Conservation (phyloP, 306 rosid genomes). For the Lupinus albus region DNA sequence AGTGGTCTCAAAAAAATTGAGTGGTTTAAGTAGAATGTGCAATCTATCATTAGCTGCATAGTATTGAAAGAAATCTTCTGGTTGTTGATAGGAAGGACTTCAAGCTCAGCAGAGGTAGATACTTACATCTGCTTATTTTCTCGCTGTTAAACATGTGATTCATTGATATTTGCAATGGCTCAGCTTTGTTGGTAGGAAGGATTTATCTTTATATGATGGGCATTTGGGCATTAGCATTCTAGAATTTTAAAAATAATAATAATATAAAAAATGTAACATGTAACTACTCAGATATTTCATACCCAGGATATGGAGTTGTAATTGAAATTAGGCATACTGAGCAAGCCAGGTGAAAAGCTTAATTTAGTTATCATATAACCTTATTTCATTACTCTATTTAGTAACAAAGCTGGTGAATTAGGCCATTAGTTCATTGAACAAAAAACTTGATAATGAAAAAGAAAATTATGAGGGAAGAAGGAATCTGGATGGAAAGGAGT, state of each 20-base stretch:
- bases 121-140: not conserved
- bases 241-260: not conserved
- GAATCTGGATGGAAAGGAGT: constrained; percentile 39
- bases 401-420: constrained; percentile 15
- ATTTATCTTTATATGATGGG: constrained; percentile 4
- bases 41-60: not conserved
- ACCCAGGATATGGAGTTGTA: not conserved
- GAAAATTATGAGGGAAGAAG: constrained; percentile 19
- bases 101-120: not conserved
- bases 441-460: constrained; percentile 31
- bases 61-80: not conserved
- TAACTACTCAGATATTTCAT: not conserved
- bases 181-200: not conserved
- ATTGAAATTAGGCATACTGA: constrained; percentile 24
- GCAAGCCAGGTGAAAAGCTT: constrained; percentile 6
- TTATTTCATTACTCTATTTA: constrained; percentile 17
- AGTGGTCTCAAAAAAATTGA: not conserved
- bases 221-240: constrained; percentile 3
- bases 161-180: constrained; percentile 13
- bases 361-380: not conserved
- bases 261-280: constrained; percentile 2
- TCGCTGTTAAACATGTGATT: constrained; percentile 18
- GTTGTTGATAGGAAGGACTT: not conserved
- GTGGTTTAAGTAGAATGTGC: constrained; percentile 4
- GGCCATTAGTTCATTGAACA: constrained; percentile 10